Conservation (phyloP, 495 filamentous ascomycete genomes). For the Neurospora sp. region DNA sequence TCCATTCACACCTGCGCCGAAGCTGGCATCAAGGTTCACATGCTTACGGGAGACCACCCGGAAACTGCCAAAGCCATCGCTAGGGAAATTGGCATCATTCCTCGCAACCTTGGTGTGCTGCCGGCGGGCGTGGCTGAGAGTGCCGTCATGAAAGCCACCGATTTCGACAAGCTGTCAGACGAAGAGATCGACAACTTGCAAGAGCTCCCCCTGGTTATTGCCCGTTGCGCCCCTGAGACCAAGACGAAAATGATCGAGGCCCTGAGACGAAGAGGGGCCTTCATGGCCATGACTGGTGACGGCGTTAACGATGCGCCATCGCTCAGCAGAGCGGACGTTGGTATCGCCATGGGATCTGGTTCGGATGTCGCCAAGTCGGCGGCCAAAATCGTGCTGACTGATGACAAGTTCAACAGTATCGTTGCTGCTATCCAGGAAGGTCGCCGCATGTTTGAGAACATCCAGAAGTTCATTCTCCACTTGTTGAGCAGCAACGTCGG, state of each 20-base stretch:
- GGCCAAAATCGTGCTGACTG: slow-evolving; percentile 77
- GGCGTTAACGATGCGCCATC: slow-evolving; percentile 82
- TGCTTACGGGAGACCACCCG: slow-evolving; percentile 73
- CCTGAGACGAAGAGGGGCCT: slow-evolving; percentile 50
- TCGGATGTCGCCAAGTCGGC: slow-evolving; percentile 89
- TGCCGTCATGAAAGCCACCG: slow-evolving; percentile 51
- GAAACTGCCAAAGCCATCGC: slow-evolving; percentile 70
- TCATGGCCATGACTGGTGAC: slow-evolving; percentile 61
- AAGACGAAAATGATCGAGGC: slow-evolving; percentile 62
- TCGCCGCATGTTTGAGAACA: slow-evolving; percentile 66
- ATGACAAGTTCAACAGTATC: slow-evolving; percentile 81
- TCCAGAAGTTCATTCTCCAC: slow-evolving; percentile 75
- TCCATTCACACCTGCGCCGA: slow-evolving; percentile 54
- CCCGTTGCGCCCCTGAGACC: slow-evolving; percentile 55
- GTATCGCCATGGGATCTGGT: slow-evolving; percentile 80
- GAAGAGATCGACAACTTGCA: slow-evolving; percentile 47
- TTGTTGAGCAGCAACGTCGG: slow-evolving; percentile 64
- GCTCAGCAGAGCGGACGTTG: slow-evolving; percentile 67
- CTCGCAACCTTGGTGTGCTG: slow-evolving; percentile 43
- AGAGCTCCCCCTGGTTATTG: slow-evolving; percentile 54
- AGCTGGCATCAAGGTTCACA: slow-evolving; percentile 70
- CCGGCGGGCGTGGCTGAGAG: slow-evolving; percentile 42
- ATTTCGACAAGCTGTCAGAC: slow-evolving; percentile 54
- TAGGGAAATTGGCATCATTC: slow-evolving; percentile 64
- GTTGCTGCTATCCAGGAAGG: slow-evolving; percentile 66